phyloP scores from a whole-genome alignment of 768 basidiomycete species.

The Auricularia sp. region DNA sequence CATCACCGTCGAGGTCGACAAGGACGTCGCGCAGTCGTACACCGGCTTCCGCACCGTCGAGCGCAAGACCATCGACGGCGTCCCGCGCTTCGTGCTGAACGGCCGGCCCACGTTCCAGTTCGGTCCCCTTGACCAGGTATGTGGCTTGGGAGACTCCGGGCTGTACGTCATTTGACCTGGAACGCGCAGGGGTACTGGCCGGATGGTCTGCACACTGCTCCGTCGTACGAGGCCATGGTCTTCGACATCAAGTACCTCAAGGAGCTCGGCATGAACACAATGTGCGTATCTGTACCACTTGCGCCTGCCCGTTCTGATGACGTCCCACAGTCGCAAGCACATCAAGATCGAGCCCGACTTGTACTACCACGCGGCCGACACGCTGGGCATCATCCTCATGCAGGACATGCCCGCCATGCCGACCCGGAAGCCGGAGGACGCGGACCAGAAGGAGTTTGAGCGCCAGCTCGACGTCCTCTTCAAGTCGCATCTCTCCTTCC shows the following conservation, averaged over 20 bases:
- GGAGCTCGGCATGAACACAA: neutral
- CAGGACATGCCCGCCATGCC: conserved; percentile 1
- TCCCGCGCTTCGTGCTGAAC: neutral
- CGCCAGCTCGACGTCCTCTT: neutral
- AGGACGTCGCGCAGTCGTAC: neutral
- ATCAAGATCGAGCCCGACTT: neutral
- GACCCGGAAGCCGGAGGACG: neutral
- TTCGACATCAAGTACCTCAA: neutral
- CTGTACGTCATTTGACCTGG: neutral
- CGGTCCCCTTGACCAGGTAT: neutral
- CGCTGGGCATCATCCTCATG: neutral
- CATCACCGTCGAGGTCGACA: neutral
- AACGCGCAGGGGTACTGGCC: neutral
- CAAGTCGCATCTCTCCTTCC: neutral
- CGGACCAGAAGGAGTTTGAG: neutral
- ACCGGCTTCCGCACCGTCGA: conserved; percentile 1
- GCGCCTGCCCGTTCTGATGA: neutral
- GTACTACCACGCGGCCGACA: neutral
- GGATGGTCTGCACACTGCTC: neutral
- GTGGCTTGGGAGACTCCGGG: neutral
- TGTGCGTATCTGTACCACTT: neutral
- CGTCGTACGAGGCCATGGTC: neutral
- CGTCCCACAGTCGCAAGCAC: neutral
- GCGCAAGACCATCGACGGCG: neutral
- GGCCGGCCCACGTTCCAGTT: neutral